Base-by-base conservation (phyloP, 2,329 filamentous ascomycete species). In the Fusarium lateritium region DNA sequence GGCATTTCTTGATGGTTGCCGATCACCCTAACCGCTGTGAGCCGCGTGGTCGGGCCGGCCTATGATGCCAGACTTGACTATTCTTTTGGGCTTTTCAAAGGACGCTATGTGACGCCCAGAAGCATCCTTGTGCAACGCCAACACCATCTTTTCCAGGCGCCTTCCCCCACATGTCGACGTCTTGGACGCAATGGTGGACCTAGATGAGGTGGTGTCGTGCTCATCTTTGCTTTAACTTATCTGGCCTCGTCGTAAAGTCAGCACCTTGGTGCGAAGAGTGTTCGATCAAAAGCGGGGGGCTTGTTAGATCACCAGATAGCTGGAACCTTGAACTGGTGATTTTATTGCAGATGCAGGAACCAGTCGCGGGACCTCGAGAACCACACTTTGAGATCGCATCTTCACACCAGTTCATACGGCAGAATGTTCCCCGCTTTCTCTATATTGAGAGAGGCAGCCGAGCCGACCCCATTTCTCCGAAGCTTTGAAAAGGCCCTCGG, bases 41-140 rank as follows among this genome's bases (percentile, higher is more conserved):
- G 58, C 58, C 58, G 59, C 60, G 61, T 65, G 66, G 66, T 52
- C 62, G 66, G 62, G 66, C 66, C 54, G 59, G 62, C 69, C 69
- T 61, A 73, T 73, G 71, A 65, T 71, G 70, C 71, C 61, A 70
- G 65, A 56, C 70, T 59, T 56, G 42, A 44, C 33, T 47, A 56
- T 55, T 62, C 40, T 52, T 70, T 70, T 67, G 56, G 62, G 66
- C 59, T 49, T 61, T 36, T 15, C 15, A 51, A 44, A 62, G 13
- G 50, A 22, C 66, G 51, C 61, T 69, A 69, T 54, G 60, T 60
- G 55, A 69, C 58, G 43, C 49, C 60, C 52, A 66, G 54, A 51
- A 62, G 44, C n/a, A 56, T 65, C 65, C 62, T 65, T 69, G 68
- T 56, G 62, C 56, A 60, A 61, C 60, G 58, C 56, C 66, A 57